Conservation (phyloP, 164 flowering plant species). For the Echeveria elegans region DNA sequence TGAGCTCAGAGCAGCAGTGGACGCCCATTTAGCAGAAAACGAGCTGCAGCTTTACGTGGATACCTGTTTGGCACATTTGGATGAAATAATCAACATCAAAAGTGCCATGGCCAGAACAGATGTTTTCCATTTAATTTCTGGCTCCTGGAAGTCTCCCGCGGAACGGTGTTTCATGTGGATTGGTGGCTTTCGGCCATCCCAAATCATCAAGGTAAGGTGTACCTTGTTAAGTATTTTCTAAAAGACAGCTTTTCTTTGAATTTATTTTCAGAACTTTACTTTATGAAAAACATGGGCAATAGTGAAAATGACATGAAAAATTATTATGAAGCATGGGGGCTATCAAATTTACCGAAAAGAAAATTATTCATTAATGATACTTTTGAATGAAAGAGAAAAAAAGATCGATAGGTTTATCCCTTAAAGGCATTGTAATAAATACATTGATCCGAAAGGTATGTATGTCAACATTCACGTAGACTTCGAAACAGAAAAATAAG, state of each 20-base stretch:
- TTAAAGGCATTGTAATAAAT: not conserved
- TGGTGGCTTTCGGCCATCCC: conserved; percentile 95
- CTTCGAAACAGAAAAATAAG: no score
- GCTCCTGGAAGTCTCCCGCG: conserved; percentile 96
- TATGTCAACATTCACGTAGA: not conserved
- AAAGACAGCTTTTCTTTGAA: not conserved
- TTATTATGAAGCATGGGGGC: conserved; percentile 8
- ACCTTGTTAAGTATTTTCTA: not conserved
- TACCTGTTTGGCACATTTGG: conserved; percentile 66
- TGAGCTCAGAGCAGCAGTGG: conserved; percentile 82
- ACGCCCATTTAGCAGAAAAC: conserved; percentile 79
- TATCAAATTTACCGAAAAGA: not conserved
- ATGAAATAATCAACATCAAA: conserved; percentile 63
- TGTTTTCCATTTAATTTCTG: conserved; percentile 85
- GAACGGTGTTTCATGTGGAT: conserved; percentile 98
- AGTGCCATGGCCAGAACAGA: conserved; percentile 66
- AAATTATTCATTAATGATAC: not conserved
- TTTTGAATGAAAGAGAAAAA: not conserved
- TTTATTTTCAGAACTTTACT: not conserved
- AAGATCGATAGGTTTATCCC: not conserved
- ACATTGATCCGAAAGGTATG: not conserved
- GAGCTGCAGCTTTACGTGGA: conserved; percentile 76
- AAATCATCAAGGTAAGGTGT: conserved; percentile 69
- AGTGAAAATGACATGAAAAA: conserved; percentile 9
- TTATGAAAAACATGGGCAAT: conserved; percentile 10